A percentile compares a stretch with the other conserved stretches of the same genome.
These are phyloP conservation scores for Komagataella pseudopastoris DNA, from an alignment of 805 yeast genomes.

Conservation along the genomic window DNA sequence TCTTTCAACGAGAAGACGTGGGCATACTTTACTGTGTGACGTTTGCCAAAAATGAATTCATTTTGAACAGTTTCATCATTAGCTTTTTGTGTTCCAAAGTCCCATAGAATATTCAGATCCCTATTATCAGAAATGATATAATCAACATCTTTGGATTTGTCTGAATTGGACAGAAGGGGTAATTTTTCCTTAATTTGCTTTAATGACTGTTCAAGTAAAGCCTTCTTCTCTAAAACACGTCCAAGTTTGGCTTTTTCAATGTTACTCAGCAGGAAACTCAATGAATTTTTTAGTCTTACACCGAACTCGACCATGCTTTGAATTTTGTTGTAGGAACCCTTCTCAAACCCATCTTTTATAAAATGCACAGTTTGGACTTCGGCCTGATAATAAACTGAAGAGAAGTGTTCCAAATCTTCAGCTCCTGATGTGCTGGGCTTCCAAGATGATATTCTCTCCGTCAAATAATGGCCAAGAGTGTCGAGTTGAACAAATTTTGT, in stretches of 20 bases:
- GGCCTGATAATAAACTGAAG: constrained; percentile 39
- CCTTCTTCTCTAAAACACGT: background rate
- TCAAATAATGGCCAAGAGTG: constrained; percentile 40
- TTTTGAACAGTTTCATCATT: constrained; percentile 2
- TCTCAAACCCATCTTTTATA: constrained; percentile 39
- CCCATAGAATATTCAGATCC: constrained; percentile 42
- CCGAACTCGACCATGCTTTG: constrained; percentile 54
- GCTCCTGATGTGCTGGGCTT: constrained; percentile 27
- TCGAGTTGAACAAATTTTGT: constrained; percentile 72
- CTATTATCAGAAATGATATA: constrained; percentile 39
- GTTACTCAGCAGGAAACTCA: background rate
- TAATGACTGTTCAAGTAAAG: background rate
- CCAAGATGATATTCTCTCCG: constrained; percentile 31
- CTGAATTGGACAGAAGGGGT: constrained; percentile 14
- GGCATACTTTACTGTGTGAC: background rate
- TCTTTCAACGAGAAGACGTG: background rate
- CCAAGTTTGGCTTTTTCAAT: background rate
- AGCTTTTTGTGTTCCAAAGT: constrained; percentile 25
- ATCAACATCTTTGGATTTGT: constrained; percentile 13
- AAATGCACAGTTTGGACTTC: constrained; percentile 35
- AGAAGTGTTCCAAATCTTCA: constrained; percentile 20
- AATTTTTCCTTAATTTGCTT: background rate
- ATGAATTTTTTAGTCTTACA: constrained; percentile 33
- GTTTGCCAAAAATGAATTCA: background rate
- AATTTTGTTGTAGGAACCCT: constrained; percentile 50